phyloP scores from a whole-genome alignment of 2,329 filamentous ascomycete genomes.

The Venturia aucupariae region DNA sequence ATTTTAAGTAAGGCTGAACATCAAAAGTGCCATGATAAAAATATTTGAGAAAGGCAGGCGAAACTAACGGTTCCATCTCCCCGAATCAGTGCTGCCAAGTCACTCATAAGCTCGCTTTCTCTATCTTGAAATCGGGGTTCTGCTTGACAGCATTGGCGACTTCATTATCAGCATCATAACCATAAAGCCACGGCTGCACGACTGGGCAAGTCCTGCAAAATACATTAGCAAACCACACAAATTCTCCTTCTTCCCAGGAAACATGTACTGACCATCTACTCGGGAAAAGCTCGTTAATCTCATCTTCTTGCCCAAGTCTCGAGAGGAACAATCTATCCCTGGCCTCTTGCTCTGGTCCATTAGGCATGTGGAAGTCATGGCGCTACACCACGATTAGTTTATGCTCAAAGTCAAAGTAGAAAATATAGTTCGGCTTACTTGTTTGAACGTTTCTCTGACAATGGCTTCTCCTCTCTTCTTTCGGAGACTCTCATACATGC shows the following conservation, averaged over 20 bases:
- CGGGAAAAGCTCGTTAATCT: constrained; percentile 44
- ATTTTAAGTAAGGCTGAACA: too few relatives aligned
- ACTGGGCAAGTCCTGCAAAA: constrained; percentile 22
- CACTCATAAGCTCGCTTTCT: not conserved
- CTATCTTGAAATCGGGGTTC: constrained; percentile 1
- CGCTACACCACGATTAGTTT: constrained; percentile 18
- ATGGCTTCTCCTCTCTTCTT: constrained; percentile 42
- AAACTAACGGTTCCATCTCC: not conserved
- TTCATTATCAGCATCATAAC: constrained; percentile 26
- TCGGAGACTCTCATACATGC: constrained; percentile 15
- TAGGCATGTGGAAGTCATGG: constrained; percentile 33
- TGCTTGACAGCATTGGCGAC: constrained; percentile 18
- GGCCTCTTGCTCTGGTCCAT: constrained; percentile 45
- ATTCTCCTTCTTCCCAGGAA: not conserved
- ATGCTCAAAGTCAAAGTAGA: not conserved
- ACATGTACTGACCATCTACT: constrained; percentile 40
- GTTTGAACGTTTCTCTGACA: constrained; percentile 52
- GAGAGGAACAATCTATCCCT: constrained; percentile 39
- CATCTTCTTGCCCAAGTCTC: constrained; percentile 43
- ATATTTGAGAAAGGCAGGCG: not conserved
- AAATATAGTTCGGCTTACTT: constrained; percentile 15
- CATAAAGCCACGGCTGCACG: constrained; percentile 28
- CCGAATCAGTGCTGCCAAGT: not conserved
- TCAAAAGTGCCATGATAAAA: not conserved
- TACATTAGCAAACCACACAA: not conserved